Evolutionary conservation across 2,329 filamentous ascomycete species (phyloP).

Genomic region (Calonectria fujianensis): DNA sequence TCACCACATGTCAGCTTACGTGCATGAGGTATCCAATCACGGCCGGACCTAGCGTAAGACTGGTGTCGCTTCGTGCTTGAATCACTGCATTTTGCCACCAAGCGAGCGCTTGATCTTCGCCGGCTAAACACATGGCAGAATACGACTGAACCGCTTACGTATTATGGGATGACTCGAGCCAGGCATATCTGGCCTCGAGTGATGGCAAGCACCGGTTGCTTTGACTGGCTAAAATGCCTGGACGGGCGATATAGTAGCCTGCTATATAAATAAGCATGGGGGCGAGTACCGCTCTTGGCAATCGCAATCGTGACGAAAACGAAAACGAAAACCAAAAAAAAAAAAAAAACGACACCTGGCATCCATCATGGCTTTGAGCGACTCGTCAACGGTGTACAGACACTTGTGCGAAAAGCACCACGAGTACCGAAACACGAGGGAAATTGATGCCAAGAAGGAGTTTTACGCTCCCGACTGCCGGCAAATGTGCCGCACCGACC

Average conservation of each 20-base stretch:
- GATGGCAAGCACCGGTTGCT: not conserved
- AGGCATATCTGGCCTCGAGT: not conserved
- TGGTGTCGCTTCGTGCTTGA: too few species aligned
- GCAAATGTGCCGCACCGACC: conserved; percentile 52
- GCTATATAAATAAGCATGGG: not conserved
- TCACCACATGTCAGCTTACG: not conserved
- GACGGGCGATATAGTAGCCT: not conserved
- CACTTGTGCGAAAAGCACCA: conserved; percentile 14
- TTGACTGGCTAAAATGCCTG: not conserved
- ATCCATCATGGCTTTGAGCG: conserved; percentile 23
- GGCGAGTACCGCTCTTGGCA: too few species aligned
- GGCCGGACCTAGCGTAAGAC: not conserved
- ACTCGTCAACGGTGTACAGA: not conserved
- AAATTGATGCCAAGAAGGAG: conserved; percentile 10
- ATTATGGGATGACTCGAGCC: not conserved
- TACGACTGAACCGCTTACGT: not conserved
- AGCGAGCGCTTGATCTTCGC: not conserved
- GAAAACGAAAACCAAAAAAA: too few species aligned
- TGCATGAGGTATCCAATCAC: not conserved
- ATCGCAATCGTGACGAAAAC: not conserved
- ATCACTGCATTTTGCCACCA: not conserved
- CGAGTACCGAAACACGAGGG: conserved; percentile 22
- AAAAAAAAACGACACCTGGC: not conserved
- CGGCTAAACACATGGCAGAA: conserved; percentile 7
- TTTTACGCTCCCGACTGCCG: conserved; percentile 29